Percentiles rank a stretch among this genome's conserved stretches.
phyloP scores from a whole-genome alignment of 176 grass and related monocot species.

The Avena eriantha region DNA sequence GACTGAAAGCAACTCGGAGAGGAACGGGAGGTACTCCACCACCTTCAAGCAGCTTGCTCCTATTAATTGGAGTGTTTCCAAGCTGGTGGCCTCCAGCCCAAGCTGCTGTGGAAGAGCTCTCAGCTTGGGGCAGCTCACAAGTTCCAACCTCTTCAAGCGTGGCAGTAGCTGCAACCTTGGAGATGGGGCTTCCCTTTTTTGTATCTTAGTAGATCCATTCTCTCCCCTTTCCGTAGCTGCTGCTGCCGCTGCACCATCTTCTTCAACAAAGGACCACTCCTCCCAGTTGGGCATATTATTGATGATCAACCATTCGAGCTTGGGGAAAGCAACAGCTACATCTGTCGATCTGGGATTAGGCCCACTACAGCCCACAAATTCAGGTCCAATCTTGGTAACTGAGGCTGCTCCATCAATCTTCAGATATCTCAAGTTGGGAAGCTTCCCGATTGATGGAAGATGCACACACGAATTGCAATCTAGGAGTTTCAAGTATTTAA shows the following conservation, averaged over 20 bases:
- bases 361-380: neutral
- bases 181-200: neutral
- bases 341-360: too few species aligned
- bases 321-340: neutral
- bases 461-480: neutral
- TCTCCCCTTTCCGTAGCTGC: neutral
- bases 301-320: neutral
- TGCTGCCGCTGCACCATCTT: neutral
- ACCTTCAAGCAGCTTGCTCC: neutral
- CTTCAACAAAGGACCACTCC: slow-evolving; percentile 22
- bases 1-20: neutral
- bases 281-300: too few species aligned
- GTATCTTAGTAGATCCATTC: neutral
- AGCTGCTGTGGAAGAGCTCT: neutral
- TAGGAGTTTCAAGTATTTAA: neutral
- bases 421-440: neutral
- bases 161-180: slow-evolving; percentile 1
- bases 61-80: neutral
- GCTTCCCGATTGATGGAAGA: neutral
- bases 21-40: neutral
- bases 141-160: neutral
- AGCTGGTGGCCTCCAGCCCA: neutral
- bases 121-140: slow-evolving; percentile 34
- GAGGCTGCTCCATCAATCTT: neutral
- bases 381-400: neutral